Evolutionary conservation across 225 moss, liverwort and hornwort species (phyloP).

Genomic region (Neckera pumila): DNA sequence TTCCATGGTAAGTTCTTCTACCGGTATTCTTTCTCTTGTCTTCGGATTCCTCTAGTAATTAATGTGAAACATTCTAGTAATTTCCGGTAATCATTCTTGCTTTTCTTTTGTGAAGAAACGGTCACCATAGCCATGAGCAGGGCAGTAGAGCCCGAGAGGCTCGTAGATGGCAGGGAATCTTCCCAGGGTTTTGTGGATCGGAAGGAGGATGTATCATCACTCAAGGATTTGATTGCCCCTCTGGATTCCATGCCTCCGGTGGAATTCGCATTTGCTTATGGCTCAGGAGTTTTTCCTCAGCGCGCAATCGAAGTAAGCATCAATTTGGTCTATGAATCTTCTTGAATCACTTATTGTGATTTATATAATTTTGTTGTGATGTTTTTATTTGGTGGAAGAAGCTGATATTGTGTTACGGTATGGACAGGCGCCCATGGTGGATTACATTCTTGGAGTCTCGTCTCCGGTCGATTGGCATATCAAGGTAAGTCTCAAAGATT

Average conservation of each 20-base stretch:
- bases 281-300: conserved; percentile 75
- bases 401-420: background rate
- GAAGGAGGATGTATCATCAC: background rate
- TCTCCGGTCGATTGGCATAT: conserved; percentile 80
- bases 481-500: conserved; percentile 25
- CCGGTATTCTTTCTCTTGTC: background rate
- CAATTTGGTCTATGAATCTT: background rate
- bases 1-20: background rate
- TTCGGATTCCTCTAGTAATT: background rate
- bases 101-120: background rate
- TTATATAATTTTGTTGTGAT: background rate
- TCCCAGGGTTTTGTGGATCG: background rate
- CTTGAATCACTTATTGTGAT: background rate
- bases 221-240: conserved; percentile 58
- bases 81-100: background rate
- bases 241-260: conserved; percentile 65
- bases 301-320: conserved; percentile 25
- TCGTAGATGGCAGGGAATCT: background rate
- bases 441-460: conserved; percentile 82
- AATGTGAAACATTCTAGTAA: no score
- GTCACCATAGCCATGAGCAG: conserved; percentile 12
- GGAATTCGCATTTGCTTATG: conserved; percentile 79
- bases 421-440: conserved; percentile 82
- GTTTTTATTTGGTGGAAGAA: background rate
- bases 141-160: conserved; percentile 18